Evolutionary conservation across 768 basidiomycete genomes (phyloP).

Genomic region (Pleurotus giganteus): DNA sequence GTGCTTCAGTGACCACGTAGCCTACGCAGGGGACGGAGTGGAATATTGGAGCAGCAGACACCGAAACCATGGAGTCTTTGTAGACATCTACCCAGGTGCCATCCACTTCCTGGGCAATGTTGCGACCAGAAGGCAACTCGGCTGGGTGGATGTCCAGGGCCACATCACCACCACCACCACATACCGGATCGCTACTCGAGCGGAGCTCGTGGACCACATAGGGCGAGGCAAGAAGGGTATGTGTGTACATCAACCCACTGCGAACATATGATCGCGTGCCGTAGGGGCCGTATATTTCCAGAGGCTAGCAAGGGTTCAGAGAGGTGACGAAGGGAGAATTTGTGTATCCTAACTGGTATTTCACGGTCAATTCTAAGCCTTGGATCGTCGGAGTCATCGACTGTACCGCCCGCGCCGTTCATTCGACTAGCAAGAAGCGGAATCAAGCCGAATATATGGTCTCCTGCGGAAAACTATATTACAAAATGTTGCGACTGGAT

Average conservation of each 20-base stretch:
- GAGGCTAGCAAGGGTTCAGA: conserved; percentile 36
- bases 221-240: conserved; percentile 60
- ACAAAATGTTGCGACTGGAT: not conserved
- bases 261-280: conserved; percentile 84
- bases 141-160: conserved; percentile 43
- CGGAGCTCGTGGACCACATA: conserved; percentile 87
- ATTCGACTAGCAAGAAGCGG: conserved; percentile 67
- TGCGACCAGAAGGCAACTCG: conserved; percentile 60
- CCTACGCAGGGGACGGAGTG: conserved; percentile 85
- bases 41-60: conserved; percentile 74
- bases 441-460: conserved; percentile 77
- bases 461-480: conserved; percentile 47
- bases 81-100: conserved; percentile 71
- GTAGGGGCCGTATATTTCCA: conserved; percentile 85
- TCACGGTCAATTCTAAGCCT: conserved; percentile 37
- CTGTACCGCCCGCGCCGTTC: conserved; percentile 72
- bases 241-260: conserved; percentile 60
- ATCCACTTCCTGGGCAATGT: conserved; percentile 52
- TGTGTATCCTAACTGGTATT: conserved; percentile 21
- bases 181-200: conserved; percentile 60
- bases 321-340: not conserved
- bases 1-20: conserved; percentile 68
- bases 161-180: conserved; percentile 44
- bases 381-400: conserved; percentile 59
- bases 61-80: conserved; percentile 50